These are phyloP conservation scores for Cupressus sempervirens DNA, from an alignment of 75 land plant genomes.

Conservation along the genomic window DNA sequence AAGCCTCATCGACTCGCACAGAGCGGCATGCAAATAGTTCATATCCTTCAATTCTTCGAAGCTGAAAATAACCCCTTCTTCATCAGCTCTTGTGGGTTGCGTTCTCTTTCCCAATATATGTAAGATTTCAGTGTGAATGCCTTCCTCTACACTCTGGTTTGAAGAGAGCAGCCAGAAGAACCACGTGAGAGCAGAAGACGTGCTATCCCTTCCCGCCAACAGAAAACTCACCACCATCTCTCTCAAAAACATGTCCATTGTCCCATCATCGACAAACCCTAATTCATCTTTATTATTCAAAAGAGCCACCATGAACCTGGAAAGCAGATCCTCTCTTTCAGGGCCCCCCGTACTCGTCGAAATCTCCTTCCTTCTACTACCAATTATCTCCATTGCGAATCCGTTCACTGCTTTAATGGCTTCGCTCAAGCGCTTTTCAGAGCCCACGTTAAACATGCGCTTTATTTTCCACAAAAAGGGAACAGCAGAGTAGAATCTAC, in stretches of 20 bases:
- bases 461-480: conserved; percentile 46
- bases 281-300: too few relatives aligned
- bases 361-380: conserved; percentile 43
- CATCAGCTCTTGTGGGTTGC: too few relatives aligned
- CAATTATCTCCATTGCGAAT: conserved; percentile 48
- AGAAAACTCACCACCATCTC: conserved; percentile 56
- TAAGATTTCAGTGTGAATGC: conserved; percentile 21
- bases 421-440: conserved; percentile 43
- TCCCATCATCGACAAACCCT: too few relatives aligned
- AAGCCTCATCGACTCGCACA: too few relatives aligned
- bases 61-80: too few relatives aligned
- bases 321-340: neutral
- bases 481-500: conserved; percentile 29
- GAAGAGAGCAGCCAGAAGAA: conserved; percentile 44
- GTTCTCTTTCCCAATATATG: neutral
- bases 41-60: too few relatives aligned
- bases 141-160: conserved; percentile 27
- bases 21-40: too few relatives aligned
- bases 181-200: conserved; percentile 38
- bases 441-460: conserved; percentile 46
- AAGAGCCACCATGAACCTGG: neutral
- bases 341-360: conserved; percentile 20
- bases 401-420: conserved; percentile 45
- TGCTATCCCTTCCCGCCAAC: conserved; percentile 63
- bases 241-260: conserved; percentile 21